These are phyloP conservation scores for Pisolithus tinctorius DNA, from an alignment of 768 basidiomycete genomes.

Conservation along the genomic window DNA sequence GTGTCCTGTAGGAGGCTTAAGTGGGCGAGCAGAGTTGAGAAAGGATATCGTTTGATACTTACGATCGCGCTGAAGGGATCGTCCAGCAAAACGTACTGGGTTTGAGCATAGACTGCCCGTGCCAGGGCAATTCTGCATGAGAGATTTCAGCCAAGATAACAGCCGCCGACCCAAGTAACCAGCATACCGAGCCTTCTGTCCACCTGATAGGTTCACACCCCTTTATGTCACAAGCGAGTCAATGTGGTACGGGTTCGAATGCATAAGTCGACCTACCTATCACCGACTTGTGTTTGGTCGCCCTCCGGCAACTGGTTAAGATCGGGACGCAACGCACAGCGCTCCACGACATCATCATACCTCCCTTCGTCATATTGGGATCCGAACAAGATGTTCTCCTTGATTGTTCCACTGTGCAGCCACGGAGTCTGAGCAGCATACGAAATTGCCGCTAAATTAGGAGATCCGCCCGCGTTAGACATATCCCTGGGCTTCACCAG, in stretches of 20 bases:
- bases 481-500: slow-evolving; percentile 40
- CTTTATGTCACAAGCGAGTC: slow-evolving; percentile 20
- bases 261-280: slow-evolving; percentile 33
- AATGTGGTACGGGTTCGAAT: not conserved
- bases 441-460: slow-evolving; percentile 36
- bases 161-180: not conserved
- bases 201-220: slow-evolving; percentile 72
- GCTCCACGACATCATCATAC: slow-evolving; percentile 72
- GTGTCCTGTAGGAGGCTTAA: slow-evolving; percentile 44
- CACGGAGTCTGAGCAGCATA: slow-evolving; percentile 72
- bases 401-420: slow-evolving; percentile 67
- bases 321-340: slow-evolving; percentile 78
- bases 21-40: not conserved
- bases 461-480: slow-evolving; percentile 27
- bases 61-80: slow-evolving; percentile 81
- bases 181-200: slow-evolving; percentile 70
- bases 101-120: slow-evolving; percentile 71
- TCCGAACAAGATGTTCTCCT: slow-evolving; percentile 78
- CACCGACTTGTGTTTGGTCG: slow-evolving; percentile 79
- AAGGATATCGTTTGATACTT: slow-evolving; percentile 21
- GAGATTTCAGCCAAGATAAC: not conserved
- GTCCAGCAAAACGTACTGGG: slow-evolving; percentile 65
- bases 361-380: slow-evolving; percentile 62
- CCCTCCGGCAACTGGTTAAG: slow-evolving; percentile 83
- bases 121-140: slow-evolving; percentile 64